Base-by-base conservation (phyloP, 805 yeast species). In the Ogataea sp. region DNA sequence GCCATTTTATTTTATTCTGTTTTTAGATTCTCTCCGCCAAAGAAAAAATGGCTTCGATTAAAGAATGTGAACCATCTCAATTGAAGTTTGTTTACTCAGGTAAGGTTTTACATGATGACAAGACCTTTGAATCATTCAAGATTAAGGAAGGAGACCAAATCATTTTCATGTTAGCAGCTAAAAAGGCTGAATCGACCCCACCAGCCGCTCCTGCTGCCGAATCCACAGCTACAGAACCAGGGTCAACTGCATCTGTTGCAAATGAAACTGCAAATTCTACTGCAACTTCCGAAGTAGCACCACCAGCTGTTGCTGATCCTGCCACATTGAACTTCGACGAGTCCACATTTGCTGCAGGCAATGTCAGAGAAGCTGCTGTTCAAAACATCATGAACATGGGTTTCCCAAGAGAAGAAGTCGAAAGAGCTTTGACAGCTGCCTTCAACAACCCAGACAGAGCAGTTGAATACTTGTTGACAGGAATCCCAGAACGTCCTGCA, bases 361-460 rank as follows among this genome's bases (percentile, higher is more conserved):
- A 73, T 30, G 80, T 80, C 43, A 75, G 96, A 50, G 87, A 84
- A 51, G 75, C 80, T 24, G 85, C 94, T 26, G 75, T 90, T 42
- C 71, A 70, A 43, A 82, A 82, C 56, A 88, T 93, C 59, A 75
- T 88, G 79, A 97, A 86, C 49, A 88, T 93, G 97, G 98, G 98
- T 8, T 93, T 88, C 56, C 86, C 83, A 38, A 78, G 95, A 51
- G 73, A 77, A 15, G 85, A 86, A 56, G 96, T 87, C 20, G 94
- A 86, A 62, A 75, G 78, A 34, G 98, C 98, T 0, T 67, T 93
- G 58, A 78, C 94, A 51, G 95, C 96, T 14, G 97, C 98, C 1
- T 93, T 79, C 67, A 90, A 90, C 65, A 89, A 93, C 62, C 97
- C 98, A 17, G 97, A 90, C 58, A 79, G 98, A 53, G 98, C 98